A percentile compares a stretch with the other conserved stretches of the same genome.
These are phyloP conservation scores for Pilaira anomala DNA, from an alignment of 192 early-diverging fungal genomes.

Conservation along the genomic window DNA sequence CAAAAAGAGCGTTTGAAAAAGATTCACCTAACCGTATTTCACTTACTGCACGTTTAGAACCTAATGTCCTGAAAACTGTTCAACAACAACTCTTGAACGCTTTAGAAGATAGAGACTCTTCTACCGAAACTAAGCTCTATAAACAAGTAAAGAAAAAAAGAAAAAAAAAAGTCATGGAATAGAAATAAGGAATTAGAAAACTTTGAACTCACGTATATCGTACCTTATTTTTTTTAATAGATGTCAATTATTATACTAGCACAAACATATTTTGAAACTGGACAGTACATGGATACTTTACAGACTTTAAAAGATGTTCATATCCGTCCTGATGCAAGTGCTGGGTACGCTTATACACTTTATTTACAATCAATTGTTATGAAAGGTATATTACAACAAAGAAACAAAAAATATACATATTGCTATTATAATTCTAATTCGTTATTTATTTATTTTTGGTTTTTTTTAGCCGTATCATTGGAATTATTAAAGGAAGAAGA, in stretches of 20 bases:
- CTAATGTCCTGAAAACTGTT: slow-evolving; percentile 4
- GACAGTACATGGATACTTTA: slow-evolving; percentile 45
- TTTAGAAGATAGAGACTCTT: slow-evolving; percentile 1
- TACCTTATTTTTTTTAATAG: no score
- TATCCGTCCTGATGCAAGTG: slow-evolving; percentile 22
- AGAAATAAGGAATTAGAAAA: neutral
- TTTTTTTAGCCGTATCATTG: slow-evolving; percentile 40
- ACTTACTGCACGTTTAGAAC: slow-evolving; percentile 11
- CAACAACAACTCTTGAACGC: slow-evolving; percentile 21
- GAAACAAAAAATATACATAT: neutral
- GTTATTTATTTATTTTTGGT: neutral
- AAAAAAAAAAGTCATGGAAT: neutral
- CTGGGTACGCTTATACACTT: slow-evolving; percentile 58
- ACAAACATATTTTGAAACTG: slow-evolving; percentile 52
- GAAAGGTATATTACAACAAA: slow-evolving; percentile 48
- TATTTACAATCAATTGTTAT: slow-evolving; percentile 51
- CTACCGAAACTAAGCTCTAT: neutral
- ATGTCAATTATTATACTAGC: slow-evolving; percentile 53
- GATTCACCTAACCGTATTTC: slow-evolving; percentile 26
- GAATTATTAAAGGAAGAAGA: slow-evolving; percentile 41
- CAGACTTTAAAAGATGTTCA: slow-evolving; percentile 26
- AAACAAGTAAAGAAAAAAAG: slow-evolving; percentile 10
- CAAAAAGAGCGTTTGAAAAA: slow-evolving; percentile 1
- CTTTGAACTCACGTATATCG: no score
- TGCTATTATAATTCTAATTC: neutral